Evolutionary conservation across 1,284 basidiomycete genomes (phyloP).

Genomic region (Takashimella tepidaria): DNA sequence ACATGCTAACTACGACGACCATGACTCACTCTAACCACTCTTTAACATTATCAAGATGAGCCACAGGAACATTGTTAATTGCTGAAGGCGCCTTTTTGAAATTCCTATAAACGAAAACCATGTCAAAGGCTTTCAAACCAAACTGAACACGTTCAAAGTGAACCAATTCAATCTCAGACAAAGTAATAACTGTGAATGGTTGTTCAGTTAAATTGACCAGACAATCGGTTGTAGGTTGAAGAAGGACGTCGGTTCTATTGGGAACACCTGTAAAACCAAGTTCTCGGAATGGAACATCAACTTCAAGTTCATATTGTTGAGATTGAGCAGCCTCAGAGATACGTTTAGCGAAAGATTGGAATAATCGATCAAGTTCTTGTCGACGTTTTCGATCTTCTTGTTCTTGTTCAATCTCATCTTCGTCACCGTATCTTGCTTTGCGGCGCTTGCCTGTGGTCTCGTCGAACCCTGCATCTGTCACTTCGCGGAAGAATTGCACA

Average conservation of each 20-base stretch:
- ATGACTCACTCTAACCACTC: conserved; percentile 89
- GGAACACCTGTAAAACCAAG: conserved; percentile 97
- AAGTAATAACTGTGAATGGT: conserved; percentile 92
- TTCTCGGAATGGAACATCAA: conserved; percentile 96
- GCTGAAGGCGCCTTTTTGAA: conserved; percentile 87
- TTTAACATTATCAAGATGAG: conserved; percentile 89
- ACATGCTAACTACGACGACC: too few species aligned
- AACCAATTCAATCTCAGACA: conserved; percentile 91
- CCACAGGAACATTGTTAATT: conserved; percentile 90
- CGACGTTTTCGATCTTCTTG: conserved; percentile 91
- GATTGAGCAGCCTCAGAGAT: conserved; percentile 73
- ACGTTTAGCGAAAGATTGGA: conserved; percentile 89
- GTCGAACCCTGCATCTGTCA: conserved; percentile 95
- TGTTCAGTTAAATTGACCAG: conserved; percentile 92
- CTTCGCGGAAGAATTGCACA: conserved; percentile 97
- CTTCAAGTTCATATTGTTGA: conserved; percentile 72
- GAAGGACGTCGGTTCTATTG: conserved; percentile 85
- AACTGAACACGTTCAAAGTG: conserved; percentile 97
- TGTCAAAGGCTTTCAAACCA: conserved; percentile 93
- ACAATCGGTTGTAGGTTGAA: conserved; percentile 96
- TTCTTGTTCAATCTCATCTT: conserved; percentile 98
- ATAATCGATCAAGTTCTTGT: conserved; percentile 87
- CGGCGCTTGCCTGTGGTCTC: conserved; percentile 92
- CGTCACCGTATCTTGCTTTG: conserved; percentile 94
- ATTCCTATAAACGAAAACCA: conserved; percentile 94